These are phyloP conservation scores for Rhizophora mangle DNA, from an alignment of 345 rosid species.

Conservation along the genomic window DNA sequence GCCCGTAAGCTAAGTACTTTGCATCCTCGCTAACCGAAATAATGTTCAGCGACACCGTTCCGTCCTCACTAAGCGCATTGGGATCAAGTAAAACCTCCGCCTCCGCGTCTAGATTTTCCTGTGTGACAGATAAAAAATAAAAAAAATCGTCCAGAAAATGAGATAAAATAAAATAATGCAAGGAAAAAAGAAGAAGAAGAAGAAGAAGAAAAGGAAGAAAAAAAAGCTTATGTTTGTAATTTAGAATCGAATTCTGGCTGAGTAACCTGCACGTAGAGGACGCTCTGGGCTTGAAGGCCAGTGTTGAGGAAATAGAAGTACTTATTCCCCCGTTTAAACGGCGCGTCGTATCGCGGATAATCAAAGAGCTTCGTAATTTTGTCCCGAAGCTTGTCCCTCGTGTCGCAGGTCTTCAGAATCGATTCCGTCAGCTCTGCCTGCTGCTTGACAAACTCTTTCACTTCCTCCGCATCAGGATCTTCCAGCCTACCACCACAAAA, in stretches of 20 bases:
- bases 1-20: slow-evolving; percentile 69
- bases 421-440: slow-evolving; percentile 66
- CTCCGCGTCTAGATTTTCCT: slow-evolving; percentile 73
- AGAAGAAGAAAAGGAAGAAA: not conserved
- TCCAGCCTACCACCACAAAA: slow-evolving; percentile 54
- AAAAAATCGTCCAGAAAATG: not conserved
- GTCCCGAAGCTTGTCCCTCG: slow-evolving; percentile 54
- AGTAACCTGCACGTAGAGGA: slow-evolving; percentile 68
- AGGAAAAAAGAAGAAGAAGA: not conserved
- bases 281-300: slow-evolving; percentile 83
- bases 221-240: not conserved
- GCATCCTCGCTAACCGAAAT: slow-evolving; percentile 68
- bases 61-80: slow-evolving; percentile 76
- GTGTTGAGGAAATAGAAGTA: slow-evolving; percentile 81
- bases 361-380: slow-evolving; percentile 62
- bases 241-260: not conserved
- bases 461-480: slow-evolving; percentile 83
- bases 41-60: slow-evolving; percentile 63
- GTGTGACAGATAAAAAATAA: slow-evolving; percentile 6
- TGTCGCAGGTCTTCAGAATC: slow-evolving; percentile 55
- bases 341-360: slow-evolving; percentile 76
- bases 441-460: slow-evolving; percentile 63
- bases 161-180: not conserved
- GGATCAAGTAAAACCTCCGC: slow-evolving; percentile 88
- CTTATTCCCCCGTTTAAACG: slow-evolving; percentile 58